A percentile compares a stretch with the other conserved stretches of the same genome.
Evolutionary conservation across 768 basidiomycete species (phyloP).

Genomic region (Leucocoprinus leucothites): DNA sequence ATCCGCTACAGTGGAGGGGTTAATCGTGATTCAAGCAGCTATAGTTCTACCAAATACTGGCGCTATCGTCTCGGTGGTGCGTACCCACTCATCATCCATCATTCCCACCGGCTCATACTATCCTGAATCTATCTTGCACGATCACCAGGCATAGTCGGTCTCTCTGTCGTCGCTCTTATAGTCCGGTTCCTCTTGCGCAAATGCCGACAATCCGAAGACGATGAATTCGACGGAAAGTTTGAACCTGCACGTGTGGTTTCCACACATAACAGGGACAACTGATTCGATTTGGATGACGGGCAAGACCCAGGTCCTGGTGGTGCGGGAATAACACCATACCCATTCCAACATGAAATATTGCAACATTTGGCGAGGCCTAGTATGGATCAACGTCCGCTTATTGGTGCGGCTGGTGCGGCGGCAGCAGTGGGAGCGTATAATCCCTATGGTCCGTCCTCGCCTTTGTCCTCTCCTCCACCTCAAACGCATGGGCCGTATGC

Average conservation of each 20-base stretch:
- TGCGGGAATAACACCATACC: conserved; percentile 2
- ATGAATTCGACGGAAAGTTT: conserved; percentile 39
- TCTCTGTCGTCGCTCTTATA: conserved; percentile 20
- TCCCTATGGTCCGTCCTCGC: background rate
- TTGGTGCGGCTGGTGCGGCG: background rate
- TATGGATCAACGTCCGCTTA: too few species aligned
- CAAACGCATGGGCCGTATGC: too few species aligned
- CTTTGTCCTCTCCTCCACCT: background rate
- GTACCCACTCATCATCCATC: too few species aligned
- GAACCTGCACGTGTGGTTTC: conserved; percentile 28
- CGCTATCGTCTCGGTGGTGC: conserved; percentile 48
- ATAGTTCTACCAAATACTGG: conserved; percentile 31
- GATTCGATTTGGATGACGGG: conserved; percentile 3
- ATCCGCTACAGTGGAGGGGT: too few species aligned
- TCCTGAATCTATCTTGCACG: background rate
- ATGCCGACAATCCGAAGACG: conserved; percentile 20
- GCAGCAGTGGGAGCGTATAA: background rate
- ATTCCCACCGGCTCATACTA: too few species aligned
- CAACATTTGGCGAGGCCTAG: too few species aligned
- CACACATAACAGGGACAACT: background rate
- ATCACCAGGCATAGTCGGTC: conserved; percentile 27
- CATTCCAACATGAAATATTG: too few species aligned
- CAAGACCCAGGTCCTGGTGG: background rate
- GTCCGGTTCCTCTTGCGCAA: conserved; percentile 25
- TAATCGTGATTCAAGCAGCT: conserved; percentile 2